Base-by-base conservation (phyloP, 805 yeast species). In the Pichia membranifaciens region DNA sequence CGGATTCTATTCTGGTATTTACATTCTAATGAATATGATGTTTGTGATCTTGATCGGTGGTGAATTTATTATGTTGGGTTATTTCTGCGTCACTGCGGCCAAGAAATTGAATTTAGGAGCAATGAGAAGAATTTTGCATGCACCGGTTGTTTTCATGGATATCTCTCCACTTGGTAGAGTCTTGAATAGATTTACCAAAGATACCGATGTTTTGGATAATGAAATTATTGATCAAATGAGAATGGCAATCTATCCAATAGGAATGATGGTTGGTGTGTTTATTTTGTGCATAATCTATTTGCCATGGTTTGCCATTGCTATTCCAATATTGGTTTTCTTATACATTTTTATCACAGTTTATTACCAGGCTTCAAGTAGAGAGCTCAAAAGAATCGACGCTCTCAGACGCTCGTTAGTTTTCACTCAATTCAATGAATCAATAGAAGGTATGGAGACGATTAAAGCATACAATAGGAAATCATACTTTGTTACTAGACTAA, bases 141-240 rank as follows among this genome's bases (percentile, higher is more conserved):
- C 93, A 1, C 95, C 95, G 41, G 85, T 87, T 89, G 67, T 81
- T 0, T 89, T 78, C 60, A 74, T 87, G 66, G 96, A 89, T 59
- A 79, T 87, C 10, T 84, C 95, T 0, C 96, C 96, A 17, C 74
- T 86, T 72, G 96, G 96, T 1, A 74, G 96, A 54, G 81, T 88
- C 50, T 69, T 89, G 62, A 88, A 87, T 65, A 71, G 96, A 55
- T 88, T 87, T 62, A 87, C 96, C 2, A 87, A 87, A 56, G 96
- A 88, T 63, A 84, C 93, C 0, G 95, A 88, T 61, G 81, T 81
- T 6, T 68, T 87, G 62, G 96, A 88, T 59, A 87, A 85, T 60
- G 91, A 84, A 64, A 68, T 87, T 50, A 75, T 79, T 47, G 88
- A 84, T 59, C 85, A 82, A 57, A 54, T 83, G 38, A 74, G 91